Conservation (phyloP, 345 rosid species). For the Microthlaspi erraticum region DNA sequence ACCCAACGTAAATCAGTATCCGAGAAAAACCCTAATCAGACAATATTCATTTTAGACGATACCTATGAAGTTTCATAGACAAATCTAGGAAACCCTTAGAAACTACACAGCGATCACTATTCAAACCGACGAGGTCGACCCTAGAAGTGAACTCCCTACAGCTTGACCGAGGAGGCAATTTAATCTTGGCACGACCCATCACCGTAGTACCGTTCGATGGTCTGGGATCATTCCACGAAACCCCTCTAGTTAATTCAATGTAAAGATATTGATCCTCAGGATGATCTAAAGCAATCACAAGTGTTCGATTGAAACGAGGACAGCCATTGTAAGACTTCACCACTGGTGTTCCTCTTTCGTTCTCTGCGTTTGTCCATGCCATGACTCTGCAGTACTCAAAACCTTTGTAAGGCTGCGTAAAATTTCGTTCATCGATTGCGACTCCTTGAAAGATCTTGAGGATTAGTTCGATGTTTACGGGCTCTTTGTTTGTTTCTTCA, state of each 20-base stretch:
- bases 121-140: conserved; percentile 10
- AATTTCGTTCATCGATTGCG: background rate
- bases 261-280: conserved; percentile 9
- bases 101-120: conserved; percentile 5
- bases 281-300: conserved; percentile 18
- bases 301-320: background rate
- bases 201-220: conserved; percentile 19
- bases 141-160: background rate
- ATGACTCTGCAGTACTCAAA: background rate
- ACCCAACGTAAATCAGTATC: background rate
- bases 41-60: background rate
- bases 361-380: background rate
- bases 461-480: background rate
- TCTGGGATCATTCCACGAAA: background rate
- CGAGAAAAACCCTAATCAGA: background rate
- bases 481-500: background rate
- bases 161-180: conserved; percentile 6
- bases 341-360: background rate
- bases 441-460: background rate
- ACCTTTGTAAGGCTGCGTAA: background rate
- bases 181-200: conserved; percentile 34
- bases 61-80: conserved; percentile 26
- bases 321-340: background rate
- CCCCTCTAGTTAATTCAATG: background rate
- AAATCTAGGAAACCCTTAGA: conserved; percentile 1